phyloP scores from a whole-genome alignment of 805 yeast genomes.

The Candida boleticola region DNA sequence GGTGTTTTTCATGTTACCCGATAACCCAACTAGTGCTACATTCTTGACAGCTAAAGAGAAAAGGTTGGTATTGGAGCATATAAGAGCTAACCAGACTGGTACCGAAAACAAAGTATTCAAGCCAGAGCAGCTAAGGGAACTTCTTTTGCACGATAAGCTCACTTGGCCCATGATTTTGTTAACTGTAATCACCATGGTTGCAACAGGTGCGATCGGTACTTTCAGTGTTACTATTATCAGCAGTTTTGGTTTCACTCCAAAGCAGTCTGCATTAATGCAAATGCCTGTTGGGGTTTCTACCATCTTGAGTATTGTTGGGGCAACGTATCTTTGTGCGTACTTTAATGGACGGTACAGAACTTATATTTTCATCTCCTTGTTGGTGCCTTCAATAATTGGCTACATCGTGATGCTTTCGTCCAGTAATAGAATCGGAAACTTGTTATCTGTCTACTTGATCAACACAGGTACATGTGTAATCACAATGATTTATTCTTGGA shows the following conservation, averaged over 20 bases:
- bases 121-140: constrained; percentile 44
- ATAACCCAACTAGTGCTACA: constrained; percentile 39
- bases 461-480: constrained; percentile 58
- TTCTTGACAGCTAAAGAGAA: constrained; percentile 45
- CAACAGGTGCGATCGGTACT: constrained; percentile 52
- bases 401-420: constrained; percentile 42
- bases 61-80: constrained; percentile 39
- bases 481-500: constrained; percentile 61
- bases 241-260: constrained; percentile 47
- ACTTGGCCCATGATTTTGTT: constrained; percentile 50
- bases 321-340: constrained; percentile 29
- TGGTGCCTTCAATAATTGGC: constrained; percentile 34
- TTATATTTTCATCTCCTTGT: constrained; percentile 25
- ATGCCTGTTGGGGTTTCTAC: constrained; percentile 58
- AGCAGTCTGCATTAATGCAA: constrained; percentile 49
- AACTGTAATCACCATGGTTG: constrained; percentile 46
- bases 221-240: constrained; percentile 53
- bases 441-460: constrained; percentile 48
- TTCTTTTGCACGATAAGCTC: constrained; percentile 43
- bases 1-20: constrained; percentile 47
- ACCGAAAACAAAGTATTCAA: constrained; percentile 48
- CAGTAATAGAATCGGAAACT: constrained; percentile 41
- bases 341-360: constrained; percentile 21
- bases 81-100: constrained; percentile 51
- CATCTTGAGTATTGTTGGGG: constrained; percentile 27